phyloP scores from a whole-genome alignment of 306 rosid species.

The Prunus armeniaca region DNA sequence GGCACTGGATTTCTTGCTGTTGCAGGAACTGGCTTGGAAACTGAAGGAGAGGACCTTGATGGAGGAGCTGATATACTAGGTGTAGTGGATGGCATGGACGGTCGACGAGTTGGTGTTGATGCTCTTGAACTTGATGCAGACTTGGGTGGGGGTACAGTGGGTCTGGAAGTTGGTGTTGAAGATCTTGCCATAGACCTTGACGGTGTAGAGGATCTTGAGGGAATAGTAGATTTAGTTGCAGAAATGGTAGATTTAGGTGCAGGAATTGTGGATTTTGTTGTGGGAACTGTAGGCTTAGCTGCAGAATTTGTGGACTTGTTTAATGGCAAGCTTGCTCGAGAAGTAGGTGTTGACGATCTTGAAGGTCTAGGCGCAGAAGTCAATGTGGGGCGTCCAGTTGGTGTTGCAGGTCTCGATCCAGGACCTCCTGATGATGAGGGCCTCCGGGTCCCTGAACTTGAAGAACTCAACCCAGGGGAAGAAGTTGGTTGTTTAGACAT shows the following conservation, averaged over 20 bases:
- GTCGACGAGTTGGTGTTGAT: slow-evolving; percentile 84
- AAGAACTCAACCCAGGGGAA: slow-evolving; percentile 72
- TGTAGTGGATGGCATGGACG: slow-evolving; percentile 65
- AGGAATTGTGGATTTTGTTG: slow-evolving; percentile 44
- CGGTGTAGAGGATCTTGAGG: slow-evolving; percentile 85
- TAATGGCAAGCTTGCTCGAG: slow-evolving; percentile 61
- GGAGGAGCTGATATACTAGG: slow-evolving; percentile 52
- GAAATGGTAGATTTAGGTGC: slow-evolving; percentile 39
- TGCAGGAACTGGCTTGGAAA: slow-evolving; percentile 51
- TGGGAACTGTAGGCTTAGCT: slow-evolving; percentile 49
- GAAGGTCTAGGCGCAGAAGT: slow-evolving; percentile 56
- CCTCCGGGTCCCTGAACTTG: slow-evolving; percentile 63
- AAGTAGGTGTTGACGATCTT: slow-evolving; percentile 88
- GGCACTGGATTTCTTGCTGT: slow-evolving; percentile 57
- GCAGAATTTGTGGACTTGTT: slow-evolving; percentile 41
- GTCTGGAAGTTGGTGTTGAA: slow-evolving; percentile 80
- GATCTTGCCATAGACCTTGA: slow-evolving; percentile 75
- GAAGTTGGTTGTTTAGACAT: slow-evolving; percentile 59
- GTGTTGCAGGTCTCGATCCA: slow-evolving; percentile 85
- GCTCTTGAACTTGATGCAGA: slow-evolving; percentile 80
- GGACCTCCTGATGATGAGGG: slow-evolving; percentile 92
- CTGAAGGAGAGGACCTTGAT: slow-evolving; percentile 43
- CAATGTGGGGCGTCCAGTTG: slow-evolving; percentile 73
- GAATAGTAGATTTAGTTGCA: slow-evolving; percentile 45
- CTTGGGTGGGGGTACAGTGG: slow-evolving; percentile 74